Percentiles rank a stretch among this genome's conserved stretches.
phyloP scores from a whole-genome alignment of 2,329 filamentous ascomycete species.

The Aureobasidium sp. region DNA sequence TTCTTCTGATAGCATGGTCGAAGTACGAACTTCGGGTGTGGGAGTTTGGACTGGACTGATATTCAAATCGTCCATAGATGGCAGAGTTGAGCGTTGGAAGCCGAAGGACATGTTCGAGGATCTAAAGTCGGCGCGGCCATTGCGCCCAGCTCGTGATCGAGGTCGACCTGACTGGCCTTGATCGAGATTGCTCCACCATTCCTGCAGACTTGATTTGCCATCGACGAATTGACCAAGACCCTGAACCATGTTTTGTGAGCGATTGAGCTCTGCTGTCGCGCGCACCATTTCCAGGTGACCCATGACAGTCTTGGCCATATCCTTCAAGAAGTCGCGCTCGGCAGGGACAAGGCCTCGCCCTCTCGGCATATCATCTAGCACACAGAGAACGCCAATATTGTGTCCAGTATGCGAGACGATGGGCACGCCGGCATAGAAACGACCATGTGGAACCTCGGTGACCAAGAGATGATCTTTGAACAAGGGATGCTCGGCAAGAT shows the following conservation, averaged over 20 bases:
- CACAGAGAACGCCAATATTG: constrained; percentile 29
- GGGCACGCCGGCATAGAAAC: constrained; percentile 31
- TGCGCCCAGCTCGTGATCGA: background rate
- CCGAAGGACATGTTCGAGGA: background rate
- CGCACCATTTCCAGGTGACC: constrained; percentile 30
- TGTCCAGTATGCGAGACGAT: constrained; percentile 28
- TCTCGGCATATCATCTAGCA: constrained; percentile 27
- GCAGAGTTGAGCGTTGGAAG: background rate
- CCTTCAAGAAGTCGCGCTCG: constrained; percentile 24
- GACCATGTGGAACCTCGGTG: constrained; percentile 18
- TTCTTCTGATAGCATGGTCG: background rate
- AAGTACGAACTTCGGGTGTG: background rate
- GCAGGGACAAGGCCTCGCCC: constrained; percentile 19
- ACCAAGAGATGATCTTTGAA: constrained; percentile 29
- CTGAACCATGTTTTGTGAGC: constrained; percentile 21
- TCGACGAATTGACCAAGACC: constrained; percentile 23
- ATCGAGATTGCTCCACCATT: constrained; percentile 8
- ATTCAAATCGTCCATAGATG: background rate
- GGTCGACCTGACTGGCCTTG: background rate
- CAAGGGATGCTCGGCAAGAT: constrained; percentile 27
- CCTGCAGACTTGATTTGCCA: constrained; percentile 15
- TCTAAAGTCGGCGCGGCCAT: background rate
- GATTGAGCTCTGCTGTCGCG: constrained; percentile 27
- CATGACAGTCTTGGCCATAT: constrained; percentile 27
- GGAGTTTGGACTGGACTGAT: background rate